Conservation (phyloP, 441 rosid genomes). For the Aquilaria agallochum region DNA sequence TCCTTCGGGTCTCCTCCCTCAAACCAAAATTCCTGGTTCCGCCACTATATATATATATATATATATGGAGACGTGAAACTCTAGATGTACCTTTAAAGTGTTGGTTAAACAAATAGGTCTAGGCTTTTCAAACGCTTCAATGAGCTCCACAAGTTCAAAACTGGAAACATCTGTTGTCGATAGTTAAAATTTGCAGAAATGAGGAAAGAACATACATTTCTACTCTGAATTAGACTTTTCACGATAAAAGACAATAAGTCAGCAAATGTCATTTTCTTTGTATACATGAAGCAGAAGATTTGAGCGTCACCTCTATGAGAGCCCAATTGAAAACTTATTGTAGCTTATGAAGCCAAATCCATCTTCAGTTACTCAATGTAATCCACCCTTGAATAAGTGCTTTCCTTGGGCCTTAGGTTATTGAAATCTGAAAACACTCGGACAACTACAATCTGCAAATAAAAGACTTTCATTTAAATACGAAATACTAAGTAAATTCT, state of each 20-base stretch:
- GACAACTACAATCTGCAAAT: slow-evolving; percentile 42
- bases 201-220: background rate
- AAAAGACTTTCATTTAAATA: slow-evolving; percentile 4
- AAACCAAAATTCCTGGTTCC: too few species aligned
- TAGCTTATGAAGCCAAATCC: slow-evolving; percentile 84
- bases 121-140: slow-evolving; percentile 90
- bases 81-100: slow-evolving; percentile 68
- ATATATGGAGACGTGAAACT: background rate
- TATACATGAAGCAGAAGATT: slow-evolving; percentile 1
- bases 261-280: too few species aligned
- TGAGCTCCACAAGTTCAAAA: slow-evolving; percentile 83
- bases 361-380: slow-evolving; percentile 62
- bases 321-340: slow-evolving; percentile 78
- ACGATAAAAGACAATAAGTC: too few species aligned
- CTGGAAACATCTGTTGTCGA: slow-evolving; percentile 80
- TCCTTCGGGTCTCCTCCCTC: too few species aligned
- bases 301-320: slow-evolving; percentile 63
- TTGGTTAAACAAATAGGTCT: slow-evolving; percentile 90
- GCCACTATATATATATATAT: too few species aligned
- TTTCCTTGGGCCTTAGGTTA: slow-evolving; percentile 63
- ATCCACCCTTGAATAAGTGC: slow-evolving; percentile 45
- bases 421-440: slow-evolving; percentile 80
- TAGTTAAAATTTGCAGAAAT: slow-evolving; percentile 8
- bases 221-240: too few species aligned
- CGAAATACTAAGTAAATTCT: slow-evolving; percentile 4